Percentiles rank a stretch among this genome's conserved stretches.
phyloP scores from a whole-genome alignment of 1,139 yeast species.

The Candida freyschussii region DNA sequence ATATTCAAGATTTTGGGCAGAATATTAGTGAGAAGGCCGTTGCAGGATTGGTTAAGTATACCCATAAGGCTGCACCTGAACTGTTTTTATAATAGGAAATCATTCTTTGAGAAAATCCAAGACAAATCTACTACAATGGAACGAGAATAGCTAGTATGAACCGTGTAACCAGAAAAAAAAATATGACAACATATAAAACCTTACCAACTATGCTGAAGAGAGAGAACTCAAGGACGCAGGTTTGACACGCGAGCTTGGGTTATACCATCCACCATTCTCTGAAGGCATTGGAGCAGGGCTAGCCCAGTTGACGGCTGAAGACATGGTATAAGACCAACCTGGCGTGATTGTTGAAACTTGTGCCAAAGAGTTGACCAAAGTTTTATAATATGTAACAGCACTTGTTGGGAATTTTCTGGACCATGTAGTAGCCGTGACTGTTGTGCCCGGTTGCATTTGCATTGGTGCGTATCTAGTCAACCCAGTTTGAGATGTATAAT shows the following conservation, averaged over 20 bases:
- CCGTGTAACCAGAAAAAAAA: too few relatives aligned
- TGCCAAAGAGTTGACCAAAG: slow-evolving; percentile 39
- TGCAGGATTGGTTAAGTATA: slow-evolving; percentile 30
- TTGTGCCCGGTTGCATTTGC: slow-evolving; percentile 79
- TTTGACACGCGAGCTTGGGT: slow-evolving; percentile 29
- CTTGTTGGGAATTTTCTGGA: slow-evolving; percentile 59
- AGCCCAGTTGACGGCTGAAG: slow-evolving; percentile 64
- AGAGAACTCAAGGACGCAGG: slow-evolving; percentile 14
- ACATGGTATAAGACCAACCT: slow-evolving; percentile 72
- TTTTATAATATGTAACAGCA: slow-evolving; percentile 53
- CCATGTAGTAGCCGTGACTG: slow-evolving; percentile 64
- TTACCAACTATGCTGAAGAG: slow-evolving; percentile 3
- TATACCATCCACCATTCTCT: slow-evolving; percentile 46
- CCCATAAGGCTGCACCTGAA: slow-evolving; percentile 27
- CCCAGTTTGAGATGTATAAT: slow-evolving; percentile 77
- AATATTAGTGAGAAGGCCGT: slow-evolving; percentile 31
- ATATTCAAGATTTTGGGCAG: slow-evolving; percentile 30
- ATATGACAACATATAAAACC: not conserved
- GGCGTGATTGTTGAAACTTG: slow-evolving; percentile 67
- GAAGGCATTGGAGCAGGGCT: slow-evolving; percentile 64
- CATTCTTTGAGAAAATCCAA: too few relatives aligned
- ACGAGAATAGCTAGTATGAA: too few relatives aligned
- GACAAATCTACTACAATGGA: not conserved
- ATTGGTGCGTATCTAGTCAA: slow-evolving; percentile 77
- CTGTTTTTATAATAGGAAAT: slow-evolving; percentile 15